Evolutionary conservation across 2,329 filamentous ascomycete genomes (phyloP), one percentile per base, ranked within the genome.

Genomic region (Penicillium glabrum): DNA sequence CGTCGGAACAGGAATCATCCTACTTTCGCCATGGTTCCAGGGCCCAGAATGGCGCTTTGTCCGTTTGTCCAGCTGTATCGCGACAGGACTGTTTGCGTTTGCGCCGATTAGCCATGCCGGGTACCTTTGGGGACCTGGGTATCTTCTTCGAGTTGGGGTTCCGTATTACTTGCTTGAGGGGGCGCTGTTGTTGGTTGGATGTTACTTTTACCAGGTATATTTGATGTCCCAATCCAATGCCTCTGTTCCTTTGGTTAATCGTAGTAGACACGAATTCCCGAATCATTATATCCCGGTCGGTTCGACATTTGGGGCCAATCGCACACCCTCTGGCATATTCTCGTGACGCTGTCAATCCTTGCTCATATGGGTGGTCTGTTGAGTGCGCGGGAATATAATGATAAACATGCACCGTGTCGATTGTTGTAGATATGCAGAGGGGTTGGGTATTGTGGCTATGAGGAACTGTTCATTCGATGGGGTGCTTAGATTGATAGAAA

Each of bases 251-350:
- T 7, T 33, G 5, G 5, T 16, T 6, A 7, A 33, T 16, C 6
- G 3, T 35, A 7, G 19, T 27, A 64, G 66, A 59, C 53, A 24
- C 58, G 61, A 58, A 44, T 62, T 9, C 68, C 68, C 3, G 67
- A 71, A 57, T 53, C 61, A 2, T 57, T 66, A 24, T 68, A 54
- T 49, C 72, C 73, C 2, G 71, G 69, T 3, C 58, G 53, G 16
- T 74, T 75, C 53, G 71, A 74, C 50, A 66, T 74, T 31, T 73
- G 67, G 62, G 68, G 69, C 16, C 63, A 65, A 14, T 74, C 70
- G 6, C 72, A 74, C 54, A 69, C 68, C 4, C 59, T 73, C 16
- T 75, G 69, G 60, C 72, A 75, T 55, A 37, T 72, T 4, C 64
- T 74, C 3, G 72, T 75, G 27, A 52, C 58, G 0, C 75, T 59